Conservation (phyloP, 805 yeast species). For the Metschnikowia vanudenii region DNA sequence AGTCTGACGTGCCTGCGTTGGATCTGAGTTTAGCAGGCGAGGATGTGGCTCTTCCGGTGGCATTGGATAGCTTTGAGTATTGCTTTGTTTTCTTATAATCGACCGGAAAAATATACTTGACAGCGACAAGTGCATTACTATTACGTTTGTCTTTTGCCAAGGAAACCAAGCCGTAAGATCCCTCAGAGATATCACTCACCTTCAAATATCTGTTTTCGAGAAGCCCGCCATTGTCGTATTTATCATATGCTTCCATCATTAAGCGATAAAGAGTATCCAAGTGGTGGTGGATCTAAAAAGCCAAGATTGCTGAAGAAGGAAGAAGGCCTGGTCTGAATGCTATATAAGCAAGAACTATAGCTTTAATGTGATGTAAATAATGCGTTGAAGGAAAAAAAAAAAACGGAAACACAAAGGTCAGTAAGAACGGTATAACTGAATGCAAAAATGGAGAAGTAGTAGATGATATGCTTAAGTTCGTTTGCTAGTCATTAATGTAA, state of each 20-base stretch:
- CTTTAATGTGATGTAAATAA: background rate
- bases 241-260: conserved; percentile 40
- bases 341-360: background rate
- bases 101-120: conserved; percentile 74
- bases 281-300: background rate
- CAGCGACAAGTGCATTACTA: conserved; percentile 62
- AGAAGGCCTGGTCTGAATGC: background rate
- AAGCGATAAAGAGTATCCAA: background rate
- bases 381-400: background rate
- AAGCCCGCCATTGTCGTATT: conserved; percentile 41
- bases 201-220: conserved; percentile 64
- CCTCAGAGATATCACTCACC: conserved; percentile 78
- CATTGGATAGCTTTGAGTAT: conserved; percentile 18
- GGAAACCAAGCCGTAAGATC: conserved; percentile 90
- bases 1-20: conserved; percentile 11
- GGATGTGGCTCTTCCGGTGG: conserved; percentile 30
- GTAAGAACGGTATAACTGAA: background rate
- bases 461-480: conserved; percentile 5
- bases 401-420: background rate
- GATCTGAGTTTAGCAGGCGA: conserved; percentile 36
- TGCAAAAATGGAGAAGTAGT: conserved; percentile 3
- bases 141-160: conserved; percentile 69
- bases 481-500: conserved; percentile 10
- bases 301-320: background rate
- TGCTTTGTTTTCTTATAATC: conserved; percentile 34